Percentiles rank a stretch among this genome's conserved stretches.
Evolutionary conservation across 768 basidiomycete species (phyloP).

Genomic region (Kwoniella bestiolae): DNA sequence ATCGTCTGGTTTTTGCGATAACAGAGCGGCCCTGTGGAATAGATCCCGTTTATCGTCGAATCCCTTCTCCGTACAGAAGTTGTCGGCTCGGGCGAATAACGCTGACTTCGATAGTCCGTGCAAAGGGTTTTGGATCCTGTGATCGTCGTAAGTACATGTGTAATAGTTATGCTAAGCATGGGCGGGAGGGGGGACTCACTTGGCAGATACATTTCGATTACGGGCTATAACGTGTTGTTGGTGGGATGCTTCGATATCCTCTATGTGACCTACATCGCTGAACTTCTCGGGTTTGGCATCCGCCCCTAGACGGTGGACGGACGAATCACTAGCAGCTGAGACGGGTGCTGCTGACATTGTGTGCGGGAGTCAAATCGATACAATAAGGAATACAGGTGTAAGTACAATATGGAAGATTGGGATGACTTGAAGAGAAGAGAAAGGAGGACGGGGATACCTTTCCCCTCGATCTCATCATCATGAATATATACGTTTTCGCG

Average conservation of each 20-base stretch:
- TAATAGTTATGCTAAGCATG: neutral
- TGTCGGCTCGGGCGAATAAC: conserved; percentile 35
- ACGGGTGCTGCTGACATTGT: conserved; percentile 5
- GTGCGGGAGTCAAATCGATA: neutral
- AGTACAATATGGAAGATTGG: neutral
- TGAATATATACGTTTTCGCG: neutral
- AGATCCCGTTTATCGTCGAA: conserved; percentile 43
- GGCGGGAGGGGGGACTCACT: conserved; percentile 18
- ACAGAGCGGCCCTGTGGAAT: conserved; percentile 47
- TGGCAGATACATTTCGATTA: conserved; percentile 34
- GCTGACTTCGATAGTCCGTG: conserved; percentile 36
- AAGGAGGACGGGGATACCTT: neutral
- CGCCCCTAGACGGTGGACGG: neutral
- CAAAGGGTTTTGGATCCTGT: conserved; percentile 39
- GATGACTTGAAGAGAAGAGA: neutral
- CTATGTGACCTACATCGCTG: conserved; percentile 22
- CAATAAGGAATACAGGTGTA: neutral
- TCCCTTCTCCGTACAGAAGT: conserved; percentile 36
- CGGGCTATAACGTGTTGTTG: conserved; percentile 16
- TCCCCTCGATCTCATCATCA: neutral
- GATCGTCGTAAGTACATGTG: too few relatives aligned
- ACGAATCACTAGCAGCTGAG: conserved; percentile 4
- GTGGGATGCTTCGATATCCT: conserved; percentile 20
- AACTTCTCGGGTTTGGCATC: conserved; percentile 24
- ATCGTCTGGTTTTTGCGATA: conserved; percentile 49